A percentile compares a stretch with the other conserved stretches of the same genome.
Conservation (phyloP, 768 basidiomycete species). For the Agaricus blazei region DNA sequence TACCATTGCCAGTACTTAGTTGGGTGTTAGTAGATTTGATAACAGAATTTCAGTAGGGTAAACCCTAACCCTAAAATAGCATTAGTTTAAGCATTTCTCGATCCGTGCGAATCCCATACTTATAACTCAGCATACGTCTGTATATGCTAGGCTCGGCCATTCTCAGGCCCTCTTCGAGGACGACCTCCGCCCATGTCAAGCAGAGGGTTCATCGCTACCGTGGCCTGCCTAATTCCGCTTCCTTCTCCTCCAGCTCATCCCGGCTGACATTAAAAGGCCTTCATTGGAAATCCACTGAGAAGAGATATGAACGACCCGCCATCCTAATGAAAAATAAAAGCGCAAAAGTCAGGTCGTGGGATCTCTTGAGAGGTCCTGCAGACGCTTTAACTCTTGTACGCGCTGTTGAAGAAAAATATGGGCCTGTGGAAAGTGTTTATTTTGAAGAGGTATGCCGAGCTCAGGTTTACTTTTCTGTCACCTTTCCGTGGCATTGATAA, state of each 20-base stretch:
- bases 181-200: background rate
- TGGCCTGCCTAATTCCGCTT: background rate
- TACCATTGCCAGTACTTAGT: no score
- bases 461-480: background rate
- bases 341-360: constrained; percentile 36
- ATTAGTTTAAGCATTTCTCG: no score
- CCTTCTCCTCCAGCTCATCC: background rate
- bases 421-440: constrained; percentile 38
- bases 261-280: background rate
- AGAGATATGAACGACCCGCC: background rate
- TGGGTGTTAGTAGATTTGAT: no score
- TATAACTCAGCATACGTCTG: background rate
- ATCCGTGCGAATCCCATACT: background rate
- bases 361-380: constrained; percentile 36
- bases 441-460: constrained; percentile 33
- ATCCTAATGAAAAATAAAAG: constrained; percentile 4
- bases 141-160: constrained; percentile 1
- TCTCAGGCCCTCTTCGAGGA: background rate
- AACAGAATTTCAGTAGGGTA: no score
- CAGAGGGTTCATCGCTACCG: background rate
- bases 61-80: constrained; percentile 3
- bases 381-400: constrained; percentile 50
- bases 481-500: background rate
- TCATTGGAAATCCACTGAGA: background rate
- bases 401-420: constrained; percentile 51